Base-by-base conservation (phyloP, 805 yeast species). In the Wickerhamomyces queroliae region DNA sequence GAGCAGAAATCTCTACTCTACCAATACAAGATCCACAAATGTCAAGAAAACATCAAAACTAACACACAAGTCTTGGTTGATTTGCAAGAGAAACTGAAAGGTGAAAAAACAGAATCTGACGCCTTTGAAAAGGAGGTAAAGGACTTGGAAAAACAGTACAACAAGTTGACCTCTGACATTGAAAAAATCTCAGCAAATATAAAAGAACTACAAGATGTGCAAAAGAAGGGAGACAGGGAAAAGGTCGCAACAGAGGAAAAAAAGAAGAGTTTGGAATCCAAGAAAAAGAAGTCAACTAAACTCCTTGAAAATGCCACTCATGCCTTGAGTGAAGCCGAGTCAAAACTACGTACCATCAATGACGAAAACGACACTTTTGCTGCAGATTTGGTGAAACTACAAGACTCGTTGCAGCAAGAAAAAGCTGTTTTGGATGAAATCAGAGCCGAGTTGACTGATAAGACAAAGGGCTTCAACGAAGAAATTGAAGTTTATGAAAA, bases 171-270 rank as follows among this genome's bases (percentile, higher is more conserved):
- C 2, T 36, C 47, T 4, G 36, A 56, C 12, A 35, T 63, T 16
- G 60, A 59, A 13, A 35, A 39, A 2, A 40, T 53, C 4, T 48
- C 51, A 13, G 32, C 43, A 8, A 47, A 61, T 19, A 60, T 66
- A 13, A 50, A 61, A 20, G 44, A 49, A 2, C 56, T 68, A 10
- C 62, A 66, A 33, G 56, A 56, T 5, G 42, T 52, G 3, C 72
- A 69, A 36, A 67, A 63, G 44, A 63, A 67, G 36, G 61, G 67
- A 9, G 82, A 79, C 47, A 73, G 78, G 38, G 75, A 73, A 15
- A 76, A 70, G 39, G 87, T 86, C 11, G 72, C 90, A 4, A 61
- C 76, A 39, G 90, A 87, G 48, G 97, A 91, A 60, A 83, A 79
- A 59, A 63, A 72, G 38, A 88, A 84, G 59, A 86, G 83, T 56